A percentile compares a stretch with the other conserved stretches of the same genome.
These are phyloP conservation scores for Sutorius eximius DNA, from an alignment of 1,284 basidiomycete species.

Conservation along the genomic window DNA sequence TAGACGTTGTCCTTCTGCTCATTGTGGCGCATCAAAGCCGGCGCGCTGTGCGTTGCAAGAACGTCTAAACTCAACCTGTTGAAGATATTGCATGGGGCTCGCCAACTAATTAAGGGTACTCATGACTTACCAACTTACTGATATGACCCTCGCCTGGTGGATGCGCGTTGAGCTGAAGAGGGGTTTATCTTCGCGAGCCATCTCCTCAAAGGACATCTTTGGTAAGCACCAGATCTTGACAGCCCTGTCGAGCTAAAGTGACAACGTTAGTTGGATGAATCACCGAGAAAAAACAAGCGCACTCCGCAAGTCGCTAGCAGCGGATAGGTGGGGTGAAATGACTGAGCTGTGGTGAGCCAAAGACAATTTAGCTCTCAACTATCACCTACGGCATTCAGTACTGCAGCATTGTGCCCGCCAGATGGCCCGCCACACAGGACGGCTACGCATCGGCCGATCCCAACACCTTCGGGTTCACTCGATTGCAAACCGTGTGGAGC, in stretches of 20 bases:
- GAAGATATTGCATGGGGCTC: not conserved
- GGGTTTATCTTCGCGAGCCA: slow-evolving; percentile 69
- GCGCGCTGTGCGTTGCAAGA: slow-evolving; percentile 59
- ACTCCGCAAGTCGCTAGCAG: slow-evolving; percentile 76
- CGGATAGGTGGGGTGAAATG: slow-evolving; percentile 61
- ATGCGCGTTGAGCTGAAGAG: slow-evolving; percentile 64
- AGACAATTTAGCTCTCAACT: not conserved
- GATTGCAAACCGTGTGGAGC: slow-evolving; percentile 68
- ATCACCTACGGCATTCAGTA: slow-evolving; percentile 57
- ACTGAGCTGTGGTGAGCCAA: slow-evolving; percentile 39
- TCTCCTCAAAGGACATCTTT: slow-evolving; percentile 32
- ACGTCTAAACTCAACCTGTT: slow-evolving; percentile 60
- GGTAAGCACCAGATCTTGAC: slow-evolving; percentile 70
- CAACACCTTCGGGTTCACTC: slow-evolving; percentile 56
- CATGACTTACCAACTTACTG: slow-evolving; percentile 54
- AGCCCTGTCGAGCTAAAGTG: slow-evolving; percentile 59
- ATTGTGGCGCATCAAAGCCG: slow-evolving; percentile 50
- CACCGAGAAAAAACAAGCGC: slow-evolving; percentile 23
- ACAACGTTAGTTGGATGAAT: slow-evolving; percentile 6
- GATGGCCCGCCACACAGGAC: slow-evolving; percentile 67
- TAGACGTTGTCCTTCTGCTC: slow-evolving; percentile 34
- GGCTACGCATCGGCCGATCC: slow-evolving; percentile 60
- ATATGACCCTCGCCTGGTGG: slow-evolving; percentile 64
- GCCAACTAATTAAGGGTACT: not conserved
- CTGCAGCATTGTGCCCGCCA: slow-evolving; percentile 68